phyloP scores from a whole-genome alignment of 2,329 filamentous ascomycete species.

The Calonectria pteridis region DNA sequence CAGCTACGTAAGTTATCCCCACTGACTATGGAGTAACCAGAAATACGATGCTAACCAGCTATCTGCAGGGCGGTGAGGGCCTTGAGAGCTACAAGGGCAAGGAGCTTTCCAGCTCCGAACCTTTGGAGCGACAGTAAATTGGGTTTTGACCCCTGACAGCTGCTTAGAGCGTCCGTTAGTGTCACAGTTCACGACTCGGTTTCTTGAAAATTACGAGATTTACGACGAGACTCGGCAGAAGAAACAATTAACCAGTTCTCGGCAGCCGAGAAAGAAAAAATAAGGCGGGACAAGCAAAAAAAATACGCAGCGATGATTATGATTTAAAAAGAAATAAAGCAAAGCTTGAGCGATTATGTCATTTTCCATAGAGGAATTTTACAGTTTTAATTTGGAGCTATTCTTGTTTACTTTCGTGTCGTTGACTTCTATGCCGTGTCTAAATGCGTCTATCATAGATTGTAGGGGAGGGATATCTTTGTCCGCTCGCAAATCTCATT shows the following conservation, averaged over 20 bases:
- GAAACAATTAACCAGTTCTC: not conserved
- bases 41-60: constrained; percentile 22
- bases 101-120: constrained; percentile 64
- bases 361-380: constrained; percentile 15
- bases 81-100: constrained; percentile 68
- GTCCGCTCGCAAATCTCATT: constrained; percentile 53
- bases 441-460: constrained; percentile 39
- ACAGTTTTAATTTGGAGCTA: constrained; percentile 28
- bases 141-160: not conserved
- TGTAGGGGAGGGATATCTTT: constrained; percentile 29
- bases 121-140: constrained; percentile 61
- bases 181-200: not conserved
- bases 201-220: not conserved
- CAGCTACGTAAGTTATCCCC: constrained; percentile 83
- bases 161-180: not conserved
- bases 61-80: constrained; percentile 70
- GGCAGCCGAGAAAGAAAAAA: not conserved
- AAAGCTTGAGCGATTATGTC: constrained; percentile 19
- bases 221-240: not conserved
- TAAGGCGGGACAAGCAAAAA: not conserved
- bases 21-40: not conserved
- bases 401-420: constrained; percentile 19
- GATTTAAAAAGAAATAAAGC: constrained; percentile 15
- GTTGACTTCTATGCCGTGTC: constrained; percentile 30
- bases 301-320: constrained; percentile 5